Conservation (phyloP, 1,284 basidiomycete species). For the Ustanciosporium gigantosporum region DNA sequence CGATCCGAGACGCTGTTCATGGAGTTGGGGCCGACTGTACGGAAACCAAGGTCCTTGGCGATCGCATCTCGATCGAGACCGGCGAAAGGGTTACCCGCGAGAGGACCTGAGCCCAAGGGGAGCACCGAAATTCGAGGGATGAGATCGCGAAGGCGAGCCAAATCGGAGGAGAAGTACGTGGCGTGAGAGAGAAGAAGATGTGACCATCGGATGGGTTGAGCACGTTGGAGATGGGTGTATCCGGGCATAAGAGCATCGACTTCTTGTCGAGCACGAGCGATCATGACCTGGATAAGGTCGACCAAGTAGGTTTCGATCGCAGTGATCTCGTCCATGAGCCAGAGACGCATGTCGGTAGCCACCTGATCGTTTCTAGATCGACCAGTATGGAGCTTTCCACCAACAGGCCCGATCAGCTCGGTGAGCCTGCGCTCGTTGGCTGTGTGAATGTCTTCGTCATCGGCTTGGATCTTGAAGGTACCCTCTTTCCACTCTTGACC, state of each 20-base stretch:
- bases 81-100: constrained; percentile 91
- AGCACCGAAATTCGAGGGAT: constrained; percentile 76
- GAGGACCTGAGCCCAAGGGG: constrained; percentile 88
- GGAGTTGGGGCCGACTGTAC: constrained; percentile 57
- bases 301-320: constrained; percentile 75
- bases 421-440: constrained; percentile 93
- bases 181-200: constrained; percentile 94
- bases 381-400: constrained; percentile 75
- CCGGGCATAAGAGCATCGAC: constrained; percentile 88
- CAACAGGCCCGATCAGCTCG: constrained; percentile 78
- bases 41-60: constrained; percentile 58
- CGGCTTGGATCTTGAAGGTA: constrained; percentile 63
- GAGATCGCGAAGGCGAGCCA: constrained; percentile 82
- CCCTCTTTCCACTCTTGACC: constrained; percentile 76
- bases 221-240: constrained; percentile 83
- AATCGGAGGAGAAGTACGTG: constrained; percentile 84
- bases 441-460: constrained; percentile 99
- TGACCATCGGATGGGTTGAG: constrained; percentile 97
- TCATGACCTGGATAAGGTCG: constrained; percentile 82
- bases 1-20: constrained; percentile 83
- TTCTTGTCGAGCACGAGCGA: constrained; percentile 87
- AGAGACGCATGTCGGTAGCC: constrained; percentile 94
- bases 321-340: constrained; percentile 81
- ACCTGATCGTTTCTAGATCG: constrained; percentile 96
- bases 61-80: constrained; percentile 56